phyloP scores from a whole-genome alignment of 371 early-diverging fungal genomes.

The Mortierella sp. region DNA sequence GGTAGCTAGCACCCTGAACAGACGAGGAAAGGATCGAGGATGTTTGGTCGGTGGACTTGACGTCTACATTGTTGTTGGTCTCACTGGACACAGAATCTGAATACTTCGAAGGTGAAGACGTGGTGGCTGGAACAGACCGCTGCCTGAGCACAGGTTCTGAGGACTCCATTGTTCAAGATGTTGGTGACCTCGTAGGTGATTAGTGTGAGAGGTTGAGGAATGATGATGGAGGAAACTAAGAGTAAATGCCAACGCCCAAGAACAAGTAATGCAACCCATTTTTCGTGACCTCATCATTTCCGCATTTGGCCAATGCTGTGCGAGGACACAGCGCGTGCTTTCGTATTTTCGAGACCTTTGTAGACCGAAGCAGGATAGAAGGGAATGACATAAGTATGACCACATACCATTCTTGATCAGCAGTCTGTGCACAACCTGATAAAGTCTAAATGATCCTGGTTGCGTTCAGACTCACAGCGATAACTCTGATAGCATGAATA shows the following conservation, averaged over 20 bases:
- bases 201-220: background rate
- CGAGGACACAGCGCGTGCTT: too few species aligned
- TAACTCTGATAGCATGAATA: too few species aligned
- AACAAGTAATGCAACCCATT: background rate
- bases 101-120: background rate
- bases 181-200: background rate
- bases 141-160: constrained; percentile 2
- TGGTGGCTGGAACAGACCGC: background rate
- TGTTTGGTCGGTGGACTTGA: constrained; percentile 24
- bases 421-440: too few species aligned
- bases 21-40: constrained; percentile 60
- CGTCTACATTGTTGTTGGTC: background rate
- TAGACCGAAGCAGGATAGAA: too few species aligned
- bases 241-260: background rate
- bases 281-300: constrained; percentile 1
- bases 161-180: background rate
- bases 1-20: constrained; percentile 80
- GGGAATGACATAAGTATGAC: too few species aligned
- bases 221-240: background rate
- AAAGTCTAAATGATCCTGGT: too few species aligned
- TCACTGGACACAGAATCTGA: background rate
- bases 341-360: too few species aligned
- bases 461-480: too few species aligned
- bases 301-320: background rate
- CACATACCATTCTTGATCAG: too few species aligned